phyloP scores from a whole-genome alignment of 768 basidiomycete genomes.

The Cystofilobasidium bisporidii region DNA sequence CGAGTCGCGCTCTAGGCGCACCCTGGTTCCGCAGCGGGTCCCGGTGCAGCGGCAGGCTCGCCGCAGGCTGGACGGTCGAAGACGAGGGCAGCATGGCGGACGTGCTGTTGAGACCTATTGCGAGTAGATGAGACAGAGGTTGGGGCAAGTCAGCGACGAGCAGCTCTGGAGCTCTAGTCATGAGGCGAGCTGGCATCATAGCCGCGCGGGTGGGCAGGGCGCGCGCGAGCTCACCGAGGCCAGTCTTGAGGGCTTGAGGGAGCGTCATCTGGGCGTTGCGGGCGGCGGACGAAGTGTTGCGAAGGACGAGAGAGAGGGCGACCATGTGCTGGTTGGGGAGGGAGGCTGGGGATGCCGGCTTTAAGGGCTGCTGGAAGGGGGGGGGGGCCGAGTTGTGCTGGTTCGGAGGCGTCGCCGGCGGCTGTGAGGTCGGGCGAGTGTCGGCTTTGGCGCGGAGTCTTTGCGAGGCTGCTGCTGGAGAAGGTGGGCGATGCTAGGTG shows the following conservation, averaged over 20 bases:
- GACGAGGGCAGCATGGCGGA: neutral
- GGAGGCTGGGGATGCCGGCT: too few relatives aligned
- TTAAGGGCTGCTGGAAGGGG: too few relatives aligned
- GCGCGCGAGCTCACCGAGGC: neutral
- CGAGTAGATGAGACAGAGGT: neutral
- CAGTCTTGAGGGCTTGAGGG: neutral
- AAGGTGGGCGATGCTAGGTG: too few relatives aligned
- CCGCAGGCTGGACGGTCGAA: neutral
- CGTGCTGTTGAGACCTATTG: neutral
- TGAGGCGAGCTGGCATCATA: neutral
- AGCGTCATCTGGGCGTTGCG: conserved; percentile 2
- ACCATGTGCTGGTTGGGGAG: neutral
- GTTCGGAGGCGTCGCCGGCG: too few relatives aligned
- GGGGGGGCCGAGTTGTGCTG: too few relatives aligned
- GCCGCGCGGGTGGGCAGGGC: neutral
- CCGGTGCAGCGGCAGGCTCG: conserved; percentile 1
- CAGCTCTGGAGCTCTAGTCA: neutral
- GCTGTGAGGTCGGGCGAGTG: too few relatives aligned
- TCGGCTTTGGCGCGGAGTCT: too few relatives aligned
- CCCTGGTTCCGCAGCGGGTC: conserved; percentile 23
- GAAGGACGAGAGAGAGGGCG: neutral
- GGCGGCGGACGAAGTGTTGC: neutral
- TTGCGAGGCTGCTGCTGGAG: too few relatives aligned
- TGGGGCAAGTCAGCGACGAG: neutral
- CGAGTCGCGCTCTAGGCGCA: neutral